These are phyloP conservation scores for Starmera caribaea DNA, from an alignment of 805 yeast genomes.

Conservation along the genomic window DNA sequence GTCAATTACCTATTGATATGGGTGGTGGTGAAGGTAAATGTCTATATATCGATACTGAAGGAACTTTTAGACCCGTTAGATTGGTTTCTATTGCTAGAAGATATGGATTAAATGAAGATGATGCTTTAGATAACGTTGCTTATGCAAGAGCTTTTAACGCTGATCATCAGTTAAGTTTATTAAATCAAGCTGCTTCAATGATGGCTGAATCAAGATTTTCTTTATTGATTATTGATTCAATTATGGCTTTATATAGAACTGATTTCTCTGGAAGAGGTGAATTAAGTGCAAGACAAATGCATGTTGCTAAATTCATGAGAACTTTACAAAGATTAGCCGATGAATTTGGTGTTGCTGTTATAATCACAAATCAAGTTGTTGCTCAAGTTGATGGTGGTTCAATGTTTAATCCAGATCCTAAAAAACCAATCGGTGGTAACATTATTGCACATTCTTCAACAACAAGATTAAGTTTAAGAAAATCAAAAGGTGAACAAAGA, in stretches of 20 bases:
- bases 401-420: slow-evolving; percentile 88
- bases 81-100: slow-evolving; percentile 84
- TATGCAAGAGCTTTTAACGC: slow-evolving; percentile 97
- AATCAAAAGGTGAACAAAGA: slow-evolving; percentile 88
- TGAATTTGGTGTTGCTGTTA: slow-evolving; percentile 95
- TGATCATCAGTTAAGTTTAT: slow-evolving; percentile 83
- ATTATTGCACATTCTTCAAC: slow-evolving; percentile 96
- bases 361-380: slow-evolving; percentile 92
- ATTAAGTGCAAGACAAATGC: slow-evolving; percentile 87
- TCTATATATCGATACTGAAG: slow-evolving; percentile 91
- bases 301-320: slow-evolving; percentile 88
- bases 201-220: slow-evolving; percentile 93
- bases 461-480: slow-evolving; percentile 80
- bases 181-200: slow-evolving; percentile 88
- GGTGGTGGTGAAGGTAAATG: slow-evolving; percentile 99
- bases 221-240: slow-evolving; percentile 87
- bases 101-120: slow-evolving; percentile 85
- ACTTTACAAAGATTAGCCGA: slow-evolving; percentile 89
- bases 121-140: slow-evolving; percentile 93
- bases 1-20: slow-evolving; percentile 92
- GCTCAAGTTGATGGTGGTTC: slow-evolving; percentile 91
- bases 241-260: slow-evolving; percentile 93
- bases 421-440: slow-evolving; percentile 97
- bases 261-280: slow-evolving; percentile 96
- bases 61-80: slow-evolving; percentile 90